Conservation (phyloP, 2,329 filamentous ascomycete species). For the Colletotrichum sp. region DNA sequence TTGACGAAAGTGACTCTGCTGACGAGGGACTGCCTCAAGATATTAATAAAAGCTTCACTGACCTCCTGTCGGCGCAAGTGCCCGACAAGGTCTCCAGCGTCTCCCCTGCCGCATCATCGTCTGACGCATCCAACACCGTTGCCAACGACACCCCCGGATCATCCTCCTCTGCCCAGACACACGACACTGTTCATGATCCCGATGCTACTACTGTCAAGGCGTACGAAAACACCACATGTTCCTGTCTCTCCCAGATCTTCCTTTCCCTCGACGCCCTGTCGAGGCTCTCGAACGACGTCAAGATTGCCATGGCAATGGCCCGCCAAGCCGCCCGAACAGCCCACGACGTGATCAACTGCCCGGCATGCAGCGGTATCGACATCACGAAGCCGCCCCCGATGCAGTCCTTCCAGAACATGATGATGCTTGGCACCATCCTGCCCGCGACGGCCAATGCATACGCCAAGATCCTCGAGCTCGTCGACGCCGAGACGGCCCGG, state of each 20-base stretch:
- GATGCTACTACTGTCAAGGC: background rate
- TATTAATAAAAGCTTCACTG: constrained; percentile 21
- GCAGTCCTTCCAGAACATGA: constrained; percentile 61
- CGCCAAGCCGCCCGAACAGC: constrained; percentile 53
- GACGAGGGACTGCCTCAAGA: constrained; percentile 32
- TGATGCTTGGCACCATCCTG: constrained; percentile 63
- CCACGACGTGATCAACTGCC: constrained; percentile 57
- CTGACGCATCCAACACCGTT: constrained; percentile 1
- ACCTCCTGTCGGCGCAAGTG: constrained; percentile 11
- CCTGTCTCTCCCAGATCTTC: constrained; percentile 56
- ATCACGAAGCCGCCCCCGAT: constrained; percentile 43
- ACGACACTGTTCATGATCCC: background rate
- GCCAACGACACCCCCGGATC: background rate
- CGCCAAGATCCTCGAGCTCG: constrained; percentile 55
- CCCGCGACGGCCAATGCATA: constrained; percentile 65
- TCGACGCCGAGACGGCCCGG: constrained; percentile 54
- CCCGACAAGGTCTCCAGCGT: background rate
- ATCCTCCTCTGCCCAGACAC: background rate
- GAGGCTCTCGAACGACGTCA: constrained; percentile 48
- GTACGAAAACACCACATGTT: constrained; percentile 38
- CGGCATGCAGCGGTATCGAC: constrained; percentile 49
- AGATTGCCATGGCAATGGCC: constrained; percentile 51
- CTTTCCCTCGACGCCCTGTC: constrained; percentile 56
- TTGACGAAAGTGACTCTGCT: constrained; percentile 33
- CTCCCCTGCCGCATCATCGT: constrained; percentile 2